Evolutionary conservation across 805 yeast genomes (phyloP), one percentile per base, ranked within the genome.

Genomic region (Scheffersomyces amazonensis): DNA sequence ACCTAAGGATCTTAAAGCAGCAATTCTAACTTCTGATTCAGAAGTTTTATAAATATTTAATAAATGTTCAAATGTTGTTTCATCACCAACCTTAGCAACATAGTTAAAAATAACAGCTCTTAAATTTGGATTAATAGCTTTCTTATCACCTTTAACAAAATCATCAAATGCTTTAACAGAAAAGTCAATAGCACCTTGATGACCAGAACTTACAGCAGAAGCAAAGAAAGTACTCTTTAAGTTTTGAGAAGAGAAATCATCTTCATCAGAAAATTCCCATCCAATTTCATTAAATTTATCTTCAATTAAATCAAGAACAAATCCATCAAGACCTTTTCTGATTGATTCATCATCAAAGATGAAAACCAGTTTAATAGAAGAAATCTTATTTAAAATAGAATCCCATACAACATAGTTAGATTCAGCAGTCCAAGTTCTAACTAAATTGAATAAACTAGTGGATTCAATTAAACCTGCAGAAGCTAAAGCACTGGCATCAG

Each of bases 401-500:
- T 70, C 76, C 87, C 88, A 82, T 35, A 82, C 87, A 42, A 81
- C 83, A 56, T 75, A 80, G 45, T 79, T 78, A 16, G 66, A 42
- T 61, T 81, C 87, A 15, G 62, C 53, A 30, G 74, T 71, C 87
- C 88, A 81, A 13, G 73, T 67, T 39, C 75, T 70, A 31, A 83
- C 72, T 54, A 83, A 74, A 43, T 69, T 64, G 48, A 83, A 73
- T 53, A 83, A 72, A 49, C 73, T 79, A 3, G 78, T 67, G 23
- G 89, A 77, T 18, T 81, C 67, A 39, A 82, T 76, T 50, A 75
- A 74, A 21, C 93, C 93, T 15, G 91, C 80, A 19, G 80, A 65
- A 4, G 91, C 78, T 48, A 84, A 70, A 7, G 87, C 76, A 36
- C 75, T 78, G 15, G 86, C 86, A 63, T 86, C 95, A n/a, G 90